Base-by-base conservation (phyloP, 768 basidiomycete species). In the Rhodotorula sphaerocarpa region DNA sequence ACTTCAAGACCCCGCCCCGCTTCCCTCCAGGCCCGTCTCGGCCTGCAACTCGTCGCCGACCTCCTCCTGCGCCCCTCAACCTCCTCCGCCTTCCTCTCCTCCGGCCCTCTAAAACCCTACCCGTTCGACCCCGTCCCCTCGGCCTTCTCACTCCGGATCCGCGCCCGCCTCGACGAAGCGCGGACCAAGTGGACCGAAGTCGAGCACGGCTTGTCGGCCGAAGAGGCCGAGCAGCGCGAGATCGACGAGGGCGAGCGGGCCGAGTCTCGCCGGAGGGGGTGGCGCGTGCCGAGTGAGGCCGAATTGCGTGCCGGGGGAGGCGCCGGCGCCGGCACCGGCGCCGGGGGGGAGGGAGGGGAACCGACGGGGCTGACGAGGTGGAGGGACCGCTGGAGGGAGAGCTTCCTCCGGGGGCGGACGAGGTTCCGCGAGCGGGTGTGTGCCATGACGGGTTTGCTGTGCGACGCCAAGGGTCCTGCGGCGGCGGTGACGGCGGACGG, bases 91-190 rank as follows among this genome's bases (percentile, higher is more conserved):
- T 27, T 68, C 42, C 59, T 68, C 48, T 34, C 47, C 16, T 68
- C 67, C 25, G 67, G 67, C 47, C 67, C 67, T 3, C 41, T 68
- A 2, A 15, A n/a, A 1, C 67, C 63, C 18, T 68, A 50, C 59
- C 33, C 33, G 6, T 68, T 68, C 56, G 67, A 64, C n/a, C 67
- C 67, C 16, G 55, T 64, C 46, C 67, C 67, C 14, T 64, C 63
- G 1, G 42, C 52, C 5, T 53, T 68, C 16, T 47, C 59, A 16
- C 34, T 56, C 44, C 55, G 59, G 10, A 28, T 66, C 33, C 59
- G 64, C 2, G 55, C 55, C 7, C 52, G 52, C 33, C 59, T 66
- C 28, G 64, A 61, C 51, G 64, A 61, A 30, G 64, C 64, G 21
- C 43, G 64, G 4, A 21, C 45, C 31, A 59, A 50, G 18, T 60